These are phyloP conservation scores for Fusarium coicis DNA, from an alignment of 2,329 filamentous ascomycete genomes.

Conservation along the genomic window DNA sequence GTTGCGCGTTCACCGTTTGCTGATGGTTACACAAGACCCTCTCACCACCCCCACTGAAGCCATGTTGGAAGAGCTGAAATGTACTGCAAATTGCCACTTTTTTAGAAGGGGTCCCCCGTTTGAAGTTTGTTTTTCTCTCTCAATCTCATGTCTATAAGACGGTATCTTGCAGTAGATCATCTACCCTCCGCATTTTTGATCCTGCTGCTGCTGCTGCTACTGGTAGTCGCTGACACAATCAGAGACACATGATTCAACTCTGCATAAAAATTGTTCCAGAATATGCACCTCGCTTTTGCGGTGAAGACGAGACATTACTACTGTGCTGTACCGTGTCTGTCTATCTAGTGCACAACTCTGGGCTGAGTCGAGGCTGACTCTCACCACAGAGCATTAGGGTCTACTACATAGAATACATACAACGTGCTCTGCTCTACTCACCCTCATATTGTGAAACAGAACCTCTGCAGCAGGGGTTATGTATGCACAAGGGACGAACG, in stretches of 20 bases:
- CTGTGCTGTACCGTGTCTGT: neutral
- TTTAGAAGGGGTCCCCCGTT: neutral
- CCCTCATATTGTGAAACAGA: slow-evolving; percentile 22
- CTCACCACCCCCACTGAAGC: slow-evolving; percentile 3
- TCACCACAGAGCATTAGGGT: slow-evolving; percentile 5
- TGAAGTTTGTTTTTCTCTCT: neutral
- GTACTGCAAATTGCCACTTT: slow-evolving; percentile 3
- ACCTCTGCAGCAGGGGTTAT: slow-evolving; percentile 20
- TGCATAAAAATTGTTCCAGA: slow-evolving; percentile 20
- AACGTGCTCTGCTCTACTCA: slow-evolving; percentile 8
- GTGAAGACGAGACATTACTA: slow-evolving; percentile 34
- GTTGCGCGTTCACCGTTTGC: slow-evolving; percentile 8
- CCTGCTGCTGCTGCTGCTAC: neutral
- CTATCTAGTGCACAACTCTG: neutral
- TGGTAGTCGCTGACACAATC: slow-evolving; percentile 1
- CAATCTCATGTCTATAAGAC: slow-evolving; percentile 3
- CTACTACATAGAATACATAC: neutral
- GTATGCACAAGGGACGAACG: slow-evolving; percentile 30
- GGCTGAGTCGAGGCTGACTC: slow-evolving; percentile 26
- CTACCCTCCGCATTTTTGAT: neutral
- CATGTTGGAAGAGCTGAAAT: slow-evolving; percentile 17
- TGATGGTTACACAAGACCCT: slow-evolving; percentile 28
- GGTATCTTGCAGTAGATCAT: slow-evolving; percentile 30
- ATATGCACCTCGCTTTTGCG: slow-evolving; percentile 31
- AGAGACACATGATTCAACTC: slow-evolving; percentile 26